phyloP scores from a whole-genome alignment of 2,329 filamentous ascomycete species.

The Scytalidium lignicola region DNA sequence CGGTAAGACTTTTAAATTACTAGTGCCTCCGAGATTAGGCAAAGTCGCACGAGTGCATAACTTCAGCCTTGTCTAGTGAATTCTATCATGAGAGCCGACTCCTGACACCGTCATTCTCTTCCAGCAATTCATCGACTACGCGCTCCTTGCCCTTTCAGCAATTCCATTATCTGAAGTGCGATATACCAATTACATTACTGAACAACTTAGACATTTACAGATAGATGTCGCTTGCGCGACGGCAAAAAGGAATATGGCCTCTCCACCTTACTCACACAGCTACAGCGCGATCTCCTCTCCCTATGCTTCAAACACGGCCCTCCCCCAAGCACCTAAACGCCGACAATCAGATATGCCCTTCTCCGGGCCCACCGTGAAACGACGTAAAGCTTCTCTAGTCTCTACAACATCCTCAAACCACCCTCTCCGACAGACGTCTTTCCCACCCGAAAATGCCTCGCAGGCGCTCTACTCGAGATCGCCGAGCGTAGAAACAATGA shows the following conservation, averaged over 20 bases:
- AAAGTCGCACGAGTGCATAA: neutral
- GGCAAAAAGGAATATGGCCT: conserved; percentile 19
- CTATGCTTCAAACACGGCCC: conserved; percentile 43
- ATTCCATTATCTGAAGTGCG: neutral
- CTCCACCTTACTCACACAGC: conserved; percentile 19
- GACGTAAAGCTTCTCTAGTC: conserved; percentile 64
- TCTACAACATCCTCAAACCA: conserved; percentile 57
- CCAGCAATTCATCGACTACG: neutral
- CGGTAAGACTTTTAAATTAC: neutral
- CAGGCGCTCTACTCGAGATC: conserved; percentile 50
- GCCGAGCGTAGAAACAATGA: conserved; percentile 58
- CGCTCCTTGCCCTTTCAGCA: neutral
- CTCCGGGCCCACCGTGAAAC: conserved; percentile 49
- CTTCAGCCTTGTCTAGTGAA: neutral
- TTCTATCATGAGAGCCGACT: neutral
- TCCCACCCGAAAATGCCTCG: conserved; percentile 57
- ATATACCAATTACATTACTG: neutral
- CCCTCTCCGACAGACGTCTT: conserved; percentile 75
- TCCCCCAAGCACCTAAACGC: conserved; percentile 58
- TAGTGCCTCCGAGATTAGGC: neutral
- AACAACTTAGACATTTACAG: neutral
- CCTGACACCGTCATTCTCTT: neutral
- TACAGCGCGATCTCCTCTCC: conserved; percentile 45
- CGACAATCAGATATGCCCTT: conserved; percentile 51
- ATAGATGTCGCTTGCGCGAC: neutral